Evolutionary conservation across 2,329 filamentous ascomycete genomes (phyloP), one percentile per base, ranked within the genome.

Genomic region (Akanthomyces dipterigenus): DNA sequence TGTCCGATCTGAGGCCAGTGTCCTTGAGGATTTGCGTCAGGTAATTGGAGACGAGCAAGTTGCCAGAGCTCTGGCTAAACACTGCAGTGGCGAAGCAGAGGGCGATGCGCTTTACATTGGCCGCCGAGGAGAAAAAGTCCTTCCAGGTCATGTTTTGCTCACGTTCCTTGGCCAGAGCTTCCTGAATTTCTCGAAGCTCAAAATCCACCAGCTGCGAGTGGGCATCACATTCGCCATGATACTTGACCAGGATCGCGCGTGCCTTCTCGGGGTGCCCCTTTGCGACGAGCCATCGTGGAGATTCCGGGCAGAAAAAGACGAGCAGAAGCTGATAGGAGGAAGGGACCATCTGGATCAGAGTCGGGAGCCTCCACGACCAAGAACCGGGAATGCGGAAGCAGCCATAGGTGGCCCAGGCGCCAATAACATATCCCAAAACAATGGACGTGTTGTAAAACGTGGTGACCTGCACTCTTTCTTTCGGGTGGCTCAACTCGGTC

Each of bases 231-330:
- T 82, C 80, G 26, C 77, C 80, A 58, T 84, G 80, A 45, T 81
- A 82, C 60, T 81, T 81, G 65, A 78, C 73, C 0, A 86, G 67
- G 28, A 84, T 79, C 0, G 72, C 71, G 18, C 73, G 77, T 0
- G 83, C 83, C 65, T 84, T 75, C 5, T 82, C 77, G 1, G 70
- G 63, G 24, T 76, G 75, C 36, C 82, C 81, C 63, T 82, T 76
- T 40, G 78, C 77, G 48, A 86, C 75, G 31, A 86, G 70, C 78
- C 80, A 87, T 42, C 85, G 77, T 1, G 85, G 85, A 0, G 79
- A 84, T 64, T 88, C 86, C 0, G 85, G 84, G 5, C 84, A 76
- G 55, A 83, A 79, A 64, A 73, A 76, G 55, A 80, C 70, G 58
- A 79, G 76, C 11, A 70, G 60, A 20, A 83, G 73, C 64, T 81